phyloP scores from a whole-genome alignment of 2,329 filamentous ascomycete genomes.

The Aspergillus sp. region DNA sequence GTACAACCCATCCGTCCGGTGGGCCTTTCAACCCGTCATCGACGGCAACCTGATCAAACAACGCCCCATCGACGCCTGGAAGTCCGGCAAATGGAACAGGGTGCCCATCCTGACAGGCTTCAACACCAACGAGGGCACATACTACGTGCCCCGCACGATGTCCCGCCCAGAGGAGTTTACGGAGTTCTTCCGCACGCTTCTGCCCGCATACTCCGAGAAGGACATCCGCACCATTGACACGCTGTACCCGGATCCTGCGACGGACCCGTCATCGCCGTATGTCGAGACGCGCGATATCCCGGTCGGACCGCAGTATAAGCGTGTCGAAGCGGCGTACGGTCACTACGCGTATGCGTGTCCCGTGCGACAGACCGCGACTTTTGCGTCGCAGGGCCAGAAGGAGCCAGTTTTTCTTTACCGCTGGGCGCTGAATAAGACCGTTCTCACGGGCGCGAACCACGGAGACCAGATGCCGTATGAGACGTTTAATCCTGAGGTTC shows the following conservation, averaged over 20 bases:
- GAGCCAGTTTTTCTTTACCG: constrained; percentile 52
- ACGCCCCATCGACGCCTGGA: constrained; percentile 60
- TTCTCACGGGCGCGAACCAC: constrained; percentile 47
- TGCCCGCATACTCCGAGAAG: constrained; percentile 53
- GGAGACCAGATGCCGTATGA: constrained; percentile 52
- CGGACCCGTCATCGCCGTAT: constrained; percentile 27
- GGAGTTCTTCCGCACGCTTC: constrained; percentile 59
- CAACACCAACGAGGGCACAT: constrained; percentile 66
- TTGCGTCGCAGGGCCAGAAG: constrained; percentile 29
- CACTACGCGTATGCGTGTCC: constrained; percentile 52
- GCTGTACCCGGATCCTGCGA: constrained; percentile 61
- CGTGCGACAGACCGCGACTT: constrained; percentile 45
- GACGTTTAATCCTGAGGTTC: constrained; percentile 36
- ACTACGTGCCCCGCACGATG: constrained; percentile 57
- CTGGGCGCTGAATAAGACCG: constrained; percentile 50
- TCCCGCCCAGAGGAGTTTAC: constrained; percentile 53
- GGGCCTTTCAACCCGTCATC: constrained; percentile 68
- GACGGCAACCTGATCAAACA: constrained; percentile 59
- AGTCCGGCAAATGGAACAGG: constrained; percentile 50
- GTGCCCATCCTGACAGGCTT: constrained; percentile 68
- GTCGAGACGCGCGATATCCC: constrained; percentile 19
- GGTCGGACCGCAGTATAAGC: constrained; percentile 53
- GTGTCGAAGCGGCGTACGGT: constrained; percentile 48
- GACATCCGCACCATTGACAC: constrained; percentile 56
- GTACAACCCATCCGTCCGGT: constrained; percentile 47